Base-by-base conservation (phyloP, 2,329 filamentous ascomycete species). In the Colletotrichum lentis region DNA sequence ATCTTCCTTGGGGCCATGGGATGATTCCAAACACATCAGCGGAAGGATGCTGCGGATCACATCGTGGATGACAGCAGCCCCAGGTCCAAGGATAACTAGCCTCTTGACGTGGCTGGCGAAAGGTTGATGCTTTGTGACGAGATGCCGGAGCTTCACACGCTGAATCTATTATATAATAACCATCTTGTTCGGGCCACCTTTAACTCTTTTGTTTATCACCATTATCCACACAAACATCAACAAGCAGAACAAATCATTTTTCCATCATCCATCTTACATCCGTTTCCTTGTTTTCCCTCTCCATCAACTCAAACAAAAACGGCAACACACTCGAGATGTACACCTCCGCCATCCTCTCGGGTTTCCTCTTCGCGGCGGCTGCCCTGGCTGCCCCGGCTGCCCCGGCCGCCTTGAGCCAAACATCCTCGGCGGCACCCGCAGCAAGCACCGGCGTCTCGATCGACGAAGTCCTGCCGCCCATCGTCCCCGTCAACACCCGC, bases 401-500 rank as follows among this genome's bases (percentile, higher is more conserved):
- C 5, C 70, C 70, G 12, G 44, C 61, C 20, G 16, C 63, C 20
- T n/a, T 57, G 1, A 35, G 41, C 24, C n/a, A 56, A 24, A 52
- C 57, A 3, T 43, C 49, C 5, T 47, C 56, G 2, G 27, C 44
- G 35, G 31, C 49, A 7, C 39, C 63, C 41, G 37, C 58, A 50
- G 49, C 62, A 3, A 47, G 63, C 27, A 54, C 53, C 14, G 37
- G 43, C 43, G 55, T 63, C 50, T 67, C 67, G 58, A 71, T 73
- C 65, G 62, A 74, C 57, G 63, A 67, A 43, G 59, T 68, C 27
- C 70, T 77, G 1, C 76, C 76, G 0, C 71, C 74, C 1, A 41
- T 76, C 35, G 75, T 77, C 14, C 72, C 73, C 6, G 74, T 85
- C 73, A 81, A 83, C 71, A 83, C 80, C 1, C 77, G 80, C 20